These are phyloP conservation scores for Polymyxa betae DNA, from an alignment of 208 protist species.

Conservation along the genomic window DNA sequence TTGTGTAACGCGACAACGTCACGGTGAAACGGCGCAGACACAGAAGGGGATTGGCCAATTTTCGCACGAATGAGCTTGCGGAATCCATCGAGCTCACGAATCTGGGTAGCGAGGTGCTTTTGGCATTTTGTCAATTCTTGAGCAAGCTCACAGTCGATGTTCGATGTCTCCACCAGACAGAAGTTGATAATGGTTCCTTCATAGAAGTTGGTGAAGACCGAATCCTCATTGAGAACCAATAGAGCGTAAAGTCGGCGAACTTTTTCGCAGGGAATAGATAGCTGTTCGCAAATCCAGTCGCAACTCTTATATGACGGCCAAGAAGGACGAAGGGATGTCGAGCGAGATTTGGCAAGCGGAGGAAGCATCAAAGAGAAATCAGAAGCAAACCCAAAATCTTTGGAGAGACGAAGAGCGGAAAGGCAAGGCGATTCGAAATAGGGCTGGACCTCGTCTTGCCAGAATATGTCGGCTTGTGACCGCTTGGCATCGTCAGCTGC, in stretches of 20 bases:
- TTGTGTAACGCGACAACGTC: neutral
- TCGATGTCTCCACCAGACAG: no score
- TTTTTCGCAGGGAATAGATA: neutral
- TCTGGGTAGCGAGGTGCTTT: neutral
- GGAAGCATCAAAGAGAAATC: constrained; percentile 34
- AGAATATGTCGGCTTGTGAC: neutral
- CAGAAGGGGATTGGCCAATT: neutral
- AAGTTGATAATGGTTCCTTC: no score
- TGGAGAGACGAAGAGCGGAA: neutral
- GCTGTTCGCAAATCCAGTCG: neutral
- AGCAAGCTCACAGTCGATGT: neutral
- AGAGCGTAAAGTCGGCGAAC: neutral
- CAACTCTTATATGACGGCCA: neutral
- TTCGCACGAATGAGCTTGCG: neutral
- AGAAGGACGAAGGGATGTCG: neutral
- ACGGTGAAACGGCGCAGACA: neutral
- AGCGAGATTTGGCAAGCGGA: no score
- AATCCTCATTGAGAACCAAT: no score
- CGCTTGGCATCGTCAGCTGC: neutral
- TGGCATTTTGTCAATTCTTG: neutral
- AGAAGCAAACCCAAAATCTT: neutral
- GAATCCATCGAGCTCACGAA: neutral
- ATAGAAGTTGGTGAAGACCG: no score
- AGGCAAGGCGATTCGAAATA: neutral
- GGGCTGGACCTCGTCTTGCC: neutral